Evolutionary conservation across 2,329 filamentous ascomycete genomes (phyloP).

Genomic region (Epichloe aotearoae): DNA sequence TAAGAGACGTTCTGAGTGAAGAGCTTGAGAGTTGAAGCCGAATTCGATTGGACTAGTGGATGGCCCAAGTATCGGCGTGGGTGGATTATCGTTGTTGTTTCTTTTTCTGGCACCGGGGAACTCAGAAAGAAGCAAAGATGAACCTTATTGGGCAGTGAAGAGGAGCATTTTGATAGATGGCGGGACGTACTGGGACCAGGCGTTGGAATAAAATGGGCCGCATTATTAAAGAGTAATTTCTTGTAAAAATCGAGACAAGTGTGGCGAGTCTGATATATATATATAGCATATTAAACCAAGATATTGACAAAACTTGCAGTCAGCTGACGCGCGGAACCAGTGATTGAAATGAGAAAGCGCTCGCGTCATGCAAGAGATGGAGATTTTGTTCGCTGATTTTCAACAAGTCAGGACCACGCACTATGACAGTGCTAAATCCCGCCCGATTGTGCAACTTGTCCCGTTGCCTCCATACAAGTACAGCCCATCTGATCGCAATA

Average conservation of each 20-base stretch:
- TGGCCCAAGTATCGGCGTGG: neutral
- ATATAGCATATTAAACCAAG: too few relatives aligned
- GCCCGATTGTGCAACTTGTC: neutral
- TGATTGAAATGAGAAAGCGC: neutral
- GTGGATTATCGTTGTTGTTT: neutral
- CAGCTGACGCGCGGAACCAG: too few relatives aligned
- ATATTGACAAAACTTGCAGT: too few relatives aligned
- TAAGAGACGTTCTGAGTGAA: conserved; percentile 41
- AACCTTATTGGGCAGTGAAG: neutral
- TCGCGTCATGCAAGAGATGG: neutral
- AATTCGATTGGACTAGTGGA: neutral
- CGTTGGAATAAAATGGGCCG: conserved; percentile 8
- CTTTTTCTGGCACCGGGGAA: neutral
- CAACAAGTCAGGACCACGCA: neutral
- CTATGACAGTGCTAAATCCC: neutral
- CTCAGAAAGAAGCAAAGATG: neutral
- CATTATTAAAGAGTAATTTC: neutral
- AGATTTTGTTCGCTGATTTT: neutral
- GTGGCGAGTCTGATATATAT: too few relatives aligned
- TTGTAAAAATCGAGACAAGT: neutral
- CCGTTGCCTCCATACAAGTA: conserved; percentile 1
- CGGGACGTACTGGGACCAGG: conserved; percentile 4
- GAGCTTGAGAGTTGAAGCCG: conserved; percentile 26
- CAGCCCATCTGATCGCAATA: neutral
- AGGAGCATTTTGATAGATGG: conserved; percentile 1